A percentile compares a stretch with the other conserved stretches of the same genome.
Evolutionary conservation across 164 flowering plant species (phyloP).

Genomic region (Buxus sempervirens): DNA sequence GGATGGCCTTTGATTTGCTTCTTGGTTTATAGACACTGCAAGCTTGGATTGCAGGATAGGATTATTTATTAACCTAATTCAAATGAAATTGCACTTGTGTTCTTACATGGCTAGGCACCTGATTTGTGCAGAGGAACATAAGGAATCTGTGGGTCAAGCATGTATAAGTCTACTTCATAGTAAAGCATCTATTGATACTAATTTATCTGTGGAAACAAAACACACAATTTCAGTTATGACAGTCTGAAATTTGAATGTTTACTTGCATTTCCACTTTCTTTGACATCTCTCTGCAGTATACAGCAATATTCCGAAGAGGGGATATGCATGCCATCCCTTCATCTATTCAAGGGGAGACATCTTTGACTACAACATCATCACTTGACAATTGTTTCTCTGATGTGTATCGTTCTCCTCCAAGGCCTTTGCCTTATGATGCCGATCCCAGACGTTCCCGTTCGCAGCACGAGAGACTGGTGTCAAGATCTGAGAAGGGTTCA

Average conservation of each 20-base stretch:
- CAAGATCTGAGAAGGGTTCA: constrained; percentile 84
- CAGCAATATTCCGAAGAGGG: constrained; percentile 64
- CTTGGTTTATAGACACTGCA: neutral
- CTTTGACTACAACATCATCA: constrained; percentile 53
- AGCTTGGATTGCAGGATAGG: neutral
- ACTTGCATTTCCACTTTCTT: constrained; percentile 2
- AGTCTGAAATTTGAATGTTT: neutral
- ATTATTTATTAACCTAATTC: neutral
- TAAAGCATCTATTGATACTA: neutral
- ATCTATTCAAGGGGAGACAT: constrained; percentile 55
- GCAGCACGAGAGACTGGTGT: constrained; percentile 63
- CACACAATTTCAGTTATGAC: neutral
- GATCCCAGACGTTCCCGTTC: constrained; percentile 67
- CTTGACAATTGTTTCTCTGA: constrained; percentile 65
- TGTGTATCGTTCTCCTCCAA: constrained; percentile 82
- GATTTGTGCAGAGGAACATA: neutral
- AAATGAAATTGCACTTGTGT: neutral
- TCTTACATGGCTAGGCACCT: neutral
- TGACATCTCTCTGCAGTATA: constrained; percentile 44
- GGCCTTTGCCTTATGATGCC: constrained; percentile 93
- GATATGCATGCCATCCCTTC: constrained; percentile 60
- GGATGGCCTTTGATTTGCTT: neutral
- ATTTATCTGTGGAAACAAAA: no score
- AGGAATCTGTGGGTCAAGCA: neutral
- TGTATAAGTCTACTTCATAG: neutral